Evolutionary conservation across 257 asterid genomes (phyloP), one percentile per base, ranked within the genome.

Genomic region (Nemophila menziesii): DNA sequence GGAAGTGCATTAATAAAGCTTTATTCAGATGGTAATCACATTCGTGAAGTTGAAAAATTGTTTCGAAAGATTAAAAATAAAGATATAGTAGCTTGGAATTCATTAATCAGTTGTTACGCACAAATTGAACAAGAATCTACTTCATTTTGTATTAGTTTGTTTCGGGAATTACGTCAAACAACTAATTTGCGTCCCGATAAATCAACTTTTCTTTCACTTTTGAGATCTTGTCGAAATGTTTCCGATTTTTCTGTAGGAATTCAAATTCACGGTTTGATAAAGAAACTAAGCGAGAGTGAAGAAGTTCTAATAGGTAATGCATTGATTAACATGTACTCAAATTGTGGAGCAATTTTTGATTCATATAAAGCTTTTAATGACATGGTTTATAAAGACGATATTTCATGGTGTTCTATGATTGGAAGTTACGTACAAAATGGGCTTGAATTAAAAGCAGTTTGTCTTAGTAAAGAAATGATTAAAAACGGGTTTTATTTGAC

Each of bases 1-100:
- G 39, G 39, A 8, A 52, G 48, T 23, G 41, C 41, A 8, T 21
- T 52, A n/a, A 34, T 52, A 15, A 39, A 33, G 42, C 43, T 52
- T 16, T 52, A 52, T 19, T 40, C 57, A 12, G 39, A 14, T 12
- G 41, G 29, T 14, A 41, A 52, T 18, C 27, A 41, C 8, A 29
- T 41, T 19, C 19, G 22, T 19, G 47, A 20, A 23, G 57, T 42
- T 16, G 57, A 52, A 16, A 52, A 52, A 49, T 10, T 52, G 49
- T 52, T 52, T 33, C 40, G 57, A 33, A 40, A 33, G 23, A 24
- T 52, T 11, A 41, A 11, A 13, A 34, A 52, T 16, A 52, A 24
- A 27, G 57, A 40, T 39, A 52, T 52, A 2, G 57, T 52, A 33
- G 57, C 26, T 16, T 52, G 57, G 57, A 52, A 52, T 41, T 39